Evolutionary conservation across 345 rosid species (phyloP), one percentile per base, ranked within the genome.

Genomic region (Mallotus nudiflorus): DNA sequence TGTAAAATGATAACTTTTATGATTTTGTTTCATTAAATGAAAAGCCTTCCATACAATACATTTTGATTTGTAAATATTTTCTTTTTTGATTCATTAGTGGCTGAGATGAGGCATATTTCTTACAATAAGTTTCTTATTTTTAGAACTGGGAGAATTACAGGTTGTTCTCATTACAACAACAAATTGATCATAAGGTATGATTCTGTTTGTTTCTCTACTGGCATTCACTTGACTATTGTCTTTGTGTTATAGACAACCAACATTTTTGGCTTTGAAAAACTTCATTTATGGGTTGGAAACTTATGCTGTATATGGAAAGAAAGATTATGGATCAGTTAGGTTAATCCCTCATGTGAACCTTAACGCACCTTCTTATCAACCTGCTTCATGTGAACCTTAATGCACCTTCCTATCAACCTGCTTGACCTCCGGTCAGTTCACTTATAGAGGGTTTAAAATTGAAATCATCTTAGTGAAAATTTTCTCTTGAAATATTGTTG

Each of bases 151-250:
- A 83, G 72, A 66, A 63, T 14, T 88, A 92, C 55, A 85, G 75
- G 75, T 71, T 91, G 37, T 93, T 88, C 79, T 88, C 96, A 13
- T 77, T 93, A 61, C 92, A 87, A 71, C 89, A 89, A 67, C 98
- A 93, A 82, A 81, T 88, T 6, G 88, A 87, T 66, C 97, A 93
- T 67, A 93, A 91, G 97, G 98, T 88, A 57, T 25, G 28, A 18
- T 25, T 42, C 53, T 33, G 12, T 33, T 66, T 53, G 19, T 62
- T n/a, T n/a, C n/a, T 27, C 20, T n/a, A 28, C 31, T 39, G 61
- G 31, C 33, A 49, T 71, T 16, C 31, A 71, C 29, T 29, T 28
- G 20, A 50, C 29, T 24, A n/a, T 15, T 52, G 12, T 4, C 59
- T 19, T 61, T 9, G 29, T 37, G 27, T 40, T 48, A 44, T 13